Percentiles rank a stretch among this genome's conserved stretches.
These are phyloP conservation scores for Tuber aestivum DNA, from an alignment of 495 filamentous ascomycete species.

Conservation along the genomic window DNA sequence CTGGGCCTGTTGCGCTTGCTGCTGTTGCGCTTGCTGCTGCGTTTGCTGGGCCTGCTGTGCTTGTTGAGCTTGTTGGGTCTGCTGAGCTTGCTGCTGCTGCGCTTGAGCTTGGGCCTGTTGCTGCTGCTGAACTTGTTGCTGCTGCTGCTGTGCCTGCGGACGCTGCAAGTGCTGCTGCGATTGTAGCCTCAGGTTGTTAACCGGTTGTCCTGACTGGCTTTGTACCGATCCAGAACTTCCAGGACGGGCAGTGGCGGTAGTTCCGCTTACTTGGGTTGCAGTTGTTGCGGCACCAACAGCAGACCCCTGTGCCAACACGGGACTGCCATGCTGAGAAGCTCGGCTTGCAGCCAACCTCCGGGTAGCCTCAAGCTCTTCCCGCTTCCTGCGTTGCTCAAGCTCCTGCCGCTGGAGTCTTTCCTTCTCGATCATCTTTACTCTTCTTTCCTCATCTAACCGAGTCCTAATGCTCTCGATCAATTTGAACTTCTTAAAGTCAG, in stretches of 20 bases:
- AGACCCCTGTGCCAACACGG: conserved; percentile 30
- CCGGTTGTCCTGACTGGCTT: conserved; percentile 51
- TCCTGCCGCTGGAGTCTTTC: conserved; percentile 45
- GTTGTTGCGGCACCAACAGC: conserved; percentile 32
- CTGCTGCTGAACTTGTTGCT: conserved; percentile 24
- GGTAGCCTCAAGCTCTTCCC: conserved; percentile 43
- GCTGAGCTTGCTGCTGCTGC: conserved; percentile 43
- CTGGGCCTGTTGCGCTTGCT: not conserved
- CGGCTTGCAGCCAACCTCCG: conserved; percentile 40
- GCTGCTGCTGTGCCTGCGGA: conserved; percentile 21
- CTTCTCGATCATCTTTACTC: conserved; percentile 61
- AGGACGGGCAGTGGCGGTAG: conserved; percentile 33
- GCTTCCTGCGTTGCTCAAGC: conserved; percentile 45
- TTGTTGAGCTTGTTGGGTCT: conserved; percentile 25
- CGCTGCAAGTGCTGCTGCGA: conserved; percentile 39
- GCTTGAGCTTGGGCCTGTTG: conserved; percentile 23
- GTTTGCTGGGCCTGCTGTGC: conserved; percentile 10
- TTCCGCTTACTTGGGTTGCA: conserved; percentile 38
- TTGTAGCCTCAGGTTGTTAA: conserved; percentile 20
- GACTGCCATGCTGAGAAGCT: conserved; percentile 40
- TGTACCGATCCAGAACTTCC: conserved; percentile 44
- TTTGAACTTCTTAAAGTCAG: conserved; percentile 86
- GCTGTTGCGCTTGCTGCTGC: conserved; percentile 22
- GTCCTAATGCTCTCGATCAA: conserved; percentile 75
- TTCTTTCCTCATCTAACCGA: conserved; percentile 64